Evolutionary conservation across 306 rosid species (phyloP), one percentile per base, ranked within the genome.

Genomic region (Pueraria montana): DNA sequence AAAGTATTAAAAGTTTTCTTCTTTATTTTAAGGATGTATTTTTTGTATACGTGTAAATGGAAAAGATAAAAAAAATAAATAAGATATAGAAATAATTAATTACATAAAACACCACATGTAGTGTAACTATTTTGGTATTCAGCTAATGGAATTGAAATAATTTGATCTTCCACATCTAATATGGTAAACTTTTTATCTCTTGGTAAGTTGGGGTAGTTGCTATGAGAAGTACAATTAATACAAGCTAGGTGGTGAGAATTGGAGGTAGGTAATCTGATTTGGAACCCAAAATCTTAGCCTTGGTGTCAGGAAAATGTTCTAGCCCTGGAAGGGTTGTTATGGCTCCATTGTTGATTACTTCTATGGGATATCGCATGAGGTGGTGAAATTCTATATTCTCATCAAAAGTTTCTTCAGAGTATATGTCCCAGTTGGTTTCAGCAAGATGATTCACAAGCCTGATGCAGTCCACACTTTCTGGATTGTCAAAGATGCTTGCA

Each of bases 271-370:
- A 82, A 6, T 78, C 82, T 58, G 86, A 61, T 45, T 52, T 84
- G 56, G 80, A 2, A 48, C 88, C 88, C 0, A 84, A 64, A 81
- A 87, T 69, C 64, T 38, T 17, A 74, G 90, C 90, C 53, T 82
- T 78, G 32, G 90, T 84, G 74, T 87, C 90, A 78, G 90, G 90
- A 74, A 87, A 87, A 83, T 12, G 62, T 74, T 78, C 63, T 70
- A 82, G 53, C 9, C 74, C 74, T 18, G 66, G 23, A 17, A 84
- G 77, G 12, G 40, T 75, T 14, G 79, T 68, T 78, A 84, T 58
- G 6, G 58, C 1, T 69, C 88, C 90, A 67, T 63, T n/a, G 11
- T 78, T 0, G 10, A 62, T 36, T 43, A 87, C 81, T 38, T 68
- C 18, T 49, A 87, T 27, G 14, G 90, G 90, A 58, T 81, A 87